Conservation (phyloP, 2,329 filamentous ascomycete genomes). For the Monilinia vaccinii-corymbosi region DNA sequence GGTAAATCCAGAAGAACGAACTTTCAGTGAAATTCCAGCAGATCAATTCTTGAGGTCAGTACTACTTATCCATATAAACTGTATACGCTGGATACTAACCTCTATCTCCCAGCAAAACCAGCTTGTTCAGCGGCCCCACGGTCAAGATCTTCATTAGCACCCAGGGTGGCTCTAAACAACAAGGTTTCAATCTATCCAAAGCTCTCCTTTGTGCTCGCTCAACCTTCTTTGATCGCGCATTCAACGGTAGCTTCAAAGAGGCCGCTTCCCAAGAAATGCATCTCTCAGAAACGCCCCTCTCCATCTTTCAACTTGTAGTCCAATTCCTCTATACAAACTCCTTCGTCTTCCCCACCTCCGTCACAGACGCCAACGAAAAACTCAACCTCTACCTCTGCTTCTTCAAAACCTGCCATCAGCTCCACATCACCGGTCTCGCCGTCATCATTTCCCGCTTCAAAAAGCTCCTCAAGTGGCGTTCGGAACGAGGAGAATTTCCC, state of each 20-base stretch:
- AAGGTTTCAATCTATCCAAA: constrained; percentile 8
- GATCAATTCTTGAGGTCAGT: constrained; percentile 1
- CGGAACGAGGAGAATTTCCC: background rate
- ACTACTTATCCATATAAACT: background rate
- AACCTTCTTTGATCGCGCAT: constrained; percentile 11
- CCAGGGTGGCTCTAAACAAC: background rate
- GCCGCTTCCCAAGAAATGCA: background rate
- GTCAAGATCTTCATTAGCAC: constrained; percentile 10
- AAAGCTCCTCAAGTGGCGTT: background rate
- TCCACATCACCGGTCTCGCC: background rate
- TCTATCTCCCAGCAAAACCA: background rate
- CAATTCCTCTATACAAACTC: constrained; percentile 13
- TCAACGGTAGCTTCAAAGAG: constrained; percentile 10
- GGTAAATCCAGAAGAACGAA: background rate
- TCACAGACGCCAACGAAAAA: background rate
- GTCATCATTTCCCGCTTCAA: background rate
- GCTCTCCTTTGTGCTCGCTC: constrained; percentile 12
- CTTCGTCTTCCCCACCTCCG: background rate
- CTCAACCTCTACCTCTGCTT: constrained; percentile 4
- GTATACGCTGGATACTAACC: background rate
- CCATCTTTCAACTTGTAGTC: constrained; percentile 10
- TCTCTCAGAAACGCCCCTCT: constrained; percentile 4
- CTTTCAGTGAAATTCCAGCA: background rate
- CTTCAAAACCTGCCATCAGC: constrained; percentile 19
- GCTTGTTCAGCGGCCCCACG: background rate